Base-by-base conservation (phyloP, 176 grass and related monocot species). In the Avena insularis region DNA sequence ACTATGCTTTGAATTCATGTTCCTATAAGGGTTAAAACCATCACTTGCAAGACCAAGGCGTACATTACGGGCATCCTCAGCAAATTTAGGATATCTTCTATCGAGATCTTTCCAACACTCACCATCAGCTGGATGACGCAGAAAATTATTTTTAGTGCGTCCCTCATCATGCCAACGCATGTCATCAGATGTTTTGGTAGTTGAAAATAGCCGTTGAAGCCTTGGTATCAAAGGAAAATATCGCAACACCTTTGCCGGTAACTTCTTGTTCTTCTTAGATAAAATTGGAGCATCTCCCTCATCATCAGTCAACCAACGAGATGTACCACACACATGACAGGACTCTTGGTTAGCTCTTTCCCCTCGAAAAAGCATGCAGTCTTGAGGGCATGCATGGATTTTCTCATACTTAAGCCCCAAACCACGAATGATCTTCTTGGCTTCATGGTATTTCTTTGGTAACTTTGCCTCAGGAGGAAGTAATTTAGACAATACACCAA, bases 151-250 rank as follows among this genome's bases (percentile, higher is more conserved):
- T 36, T 40, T 87, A 21, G 70, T 91, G 11, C 79, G 21, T 1
- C 62, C 58, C 14, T 86, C 49, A 17, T 90, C 35, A 48, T 86
- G 88, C 77, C 77, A 70, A 11, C 46, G 40, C 78, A 81, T 81
- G 13, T 81, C 79, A 66, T 2, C 16, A 33, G 79, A 49, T 19
- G 79, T 81, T 31, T 67, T 23, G 3, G 45, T 48, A 82, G 56
- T 56, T 53, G 67, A 77, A 78, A 83, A 90, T 3, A 90, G 53
- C 25, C 83, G 81, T n/a, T 79, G 29, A 1, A 87, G 38, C 40
- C 50, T 86, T 51, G 59, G 59, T 60, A 78, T 83, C 31, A 90
- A 83, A 20, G 69, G 84, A 25, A 90, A 87, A 49, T 90, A 82
- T 2, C 57, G 71, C 70, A 90, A 72, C 11, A 87, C 23, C 68